Evolutionary conservation across 345 rosid species (phyloP), one percentile per base, ranked within the genome.

Genomic region (Mallotus nudiflorus): DNA sequence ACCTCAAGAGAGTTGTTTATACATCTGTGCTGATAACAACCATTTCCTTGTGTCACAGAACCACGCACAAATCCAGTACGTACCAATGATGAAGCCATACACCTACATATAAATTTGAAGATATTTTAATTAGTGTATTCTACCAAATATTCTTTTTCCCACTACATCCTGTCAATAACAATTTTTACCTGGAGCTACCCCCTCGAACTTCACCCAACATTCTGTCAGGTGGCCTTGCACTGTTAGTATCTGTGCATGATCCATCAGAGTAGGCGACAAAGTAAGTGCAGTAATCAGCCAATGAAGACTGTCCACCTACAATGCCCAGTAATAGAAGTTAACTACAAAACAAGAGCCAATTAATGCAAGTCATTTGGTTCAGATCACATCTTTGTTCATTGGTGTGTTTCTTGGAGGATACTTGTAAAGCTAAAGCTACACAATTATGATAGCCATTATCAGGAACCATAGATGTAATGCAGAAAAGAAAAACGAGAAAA

Each of bases 201-300:
- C 98, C 99, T 70, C 99, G 82, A 75, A 90, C 96, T 88, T 95
- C 99, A 75, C 99, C 99, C 79, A 95, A 76, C 98, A 90, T 92
- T 79, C 94, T 95, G 75, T 95, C 99, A 14, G 99, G 99, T 19
- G 92, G 84, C 58, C 99, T 85, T 63, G 99, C 98, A 78, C 97
- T 92, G 66, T 89, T 92, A 58, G 85, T 81, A 69, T 92, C 99
- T n/a, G 98, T 95, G 75, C 99, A 95, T 31, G 98, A 95, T 68
- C 99, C 99, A 82, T 95, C 99, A 66, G 99, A 95, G 69, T 95
- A 95, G 20, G 99, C 99, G 74, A 95, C 99, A 78, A 89, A 92
- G 73, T 95, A 95, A 50, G 98, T 87, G 77, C 99, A 95, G 77
- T 92, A 95, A 87, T 95, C 99, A 46, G 99, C 98, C 73, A 92